A percentile compares a stretch with the other conserved stretches of the same genome.
These are phyloP conservation scores for Apiospora kogelbergensis DNA, from an alignment of 2,329 filamentous ascomycete species.

Conservation along the genomic window DNA sequence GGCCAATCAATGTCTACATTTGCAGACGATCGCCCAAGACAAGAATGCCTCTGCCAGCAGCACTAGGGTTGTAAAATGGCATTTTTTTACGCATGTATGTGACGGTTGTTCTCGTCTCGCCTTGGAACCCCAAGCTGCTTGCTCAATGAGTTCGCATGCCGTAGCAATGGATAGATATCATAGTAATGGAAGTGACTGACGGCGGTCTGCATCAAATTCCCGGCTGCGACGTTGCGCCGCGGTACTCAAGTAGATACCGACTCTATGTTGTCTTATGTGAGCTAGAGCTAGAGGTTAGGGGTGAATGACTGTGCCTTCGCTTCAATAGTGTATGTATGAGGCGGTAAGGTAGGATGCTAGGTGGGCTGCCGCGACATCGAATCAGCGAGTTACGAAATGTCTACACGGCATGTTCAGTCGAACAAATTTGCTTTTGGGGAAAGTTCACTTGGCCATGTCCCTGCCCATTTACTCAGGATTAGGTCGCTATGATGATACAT, in stretches of 20 bases:
- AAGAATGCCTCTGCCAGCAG: not conserved
- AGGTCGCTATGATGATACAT: not conserved
- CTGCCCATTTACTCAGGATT: not conserved
- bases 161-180: too few relatives aligned
- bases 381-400: not conserved
- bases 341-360: not conserved
- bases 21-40: not conserved
- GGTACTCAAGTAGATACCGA: not conserved
- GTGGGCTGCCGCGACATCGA: not conserved
- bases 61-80: not conserved
- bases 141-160: too few relatives aligned
- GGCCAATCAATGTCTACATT: not conserved
- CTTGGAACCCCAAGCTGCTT: not conserved
- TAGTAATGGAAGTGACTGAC: too few relatives aligned
- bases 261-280: not conserved
- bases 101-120: not conserved
- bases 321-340: not conserved
- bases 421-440: not conserved
- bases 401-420: not conserved
- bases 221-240: not conserved
- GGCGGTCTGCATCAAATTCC: not conserved
- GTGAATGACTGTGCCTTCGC: not conserved
- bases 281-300: not conserved
- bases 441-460: not conserved
- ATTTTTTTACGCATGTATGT: not conserved